Conservation (phyloP, 148 eudicot genomes). For the Rheum nobile region DNA sequence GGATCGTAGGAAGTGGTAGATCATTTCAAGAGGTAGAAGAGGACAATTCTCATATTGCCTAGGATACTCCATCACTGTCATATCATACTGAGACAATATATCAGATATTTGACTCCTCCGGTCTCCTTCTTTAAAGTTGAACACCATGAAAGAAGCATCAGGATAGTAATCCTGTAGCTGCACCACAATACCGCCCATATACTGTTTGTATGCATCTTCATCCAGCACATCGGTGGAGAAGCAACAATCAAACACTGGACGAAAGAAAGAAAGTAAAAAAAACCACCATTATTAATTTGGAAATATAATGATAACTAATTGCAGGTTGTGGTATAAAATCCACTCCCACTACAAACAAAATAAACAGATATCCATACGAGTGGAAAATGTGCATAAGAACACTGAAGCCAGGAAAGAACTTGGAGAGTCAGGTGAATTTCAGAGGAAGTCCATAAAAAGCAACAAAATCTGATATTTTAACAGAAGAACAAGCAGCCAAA, state of each 20-base stretch:
- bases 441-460: background rate
- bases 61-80: conserved; percentile 87
- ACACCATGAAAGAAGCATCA: conserved; percentile 79
- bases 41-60: conserved; percentile 66
- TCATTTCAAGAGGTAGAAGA: conserved; percentile 63
- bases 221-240: conserved; percentile 61
- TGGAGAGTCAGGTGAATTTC: background rate
- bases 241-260: conserved; percentile 74
- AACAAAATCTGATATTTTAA: background rate
- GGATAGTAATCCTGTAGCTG: conserved; percentile 62
- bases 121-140: conserved; percentile 74
- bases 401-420: background rate
- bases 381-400: too few relatives aligned
- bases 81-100: conserved; percentile 57
- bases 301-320: background rate
- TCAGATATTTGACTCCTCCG: conserved; percentile 56
- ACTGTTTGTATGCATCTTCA: conserved; percentile 53
- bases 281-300: background rate
- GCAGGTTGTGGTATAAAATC: background rate
- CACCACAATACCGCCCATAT: conserved; percentile 59
- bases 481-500: background rate
- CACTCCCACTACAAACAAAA: too few relatives aligned
- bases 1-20: conserved; percentile 59
- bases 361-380: too few relatives aligned
- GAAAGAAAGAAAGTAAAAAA: background rate